Evolutionary conservation across 768 basidiomycete species (phyloP), one percentile per base, ranked within the genome.

Genomic region (Suillus variegatus): DNA sequence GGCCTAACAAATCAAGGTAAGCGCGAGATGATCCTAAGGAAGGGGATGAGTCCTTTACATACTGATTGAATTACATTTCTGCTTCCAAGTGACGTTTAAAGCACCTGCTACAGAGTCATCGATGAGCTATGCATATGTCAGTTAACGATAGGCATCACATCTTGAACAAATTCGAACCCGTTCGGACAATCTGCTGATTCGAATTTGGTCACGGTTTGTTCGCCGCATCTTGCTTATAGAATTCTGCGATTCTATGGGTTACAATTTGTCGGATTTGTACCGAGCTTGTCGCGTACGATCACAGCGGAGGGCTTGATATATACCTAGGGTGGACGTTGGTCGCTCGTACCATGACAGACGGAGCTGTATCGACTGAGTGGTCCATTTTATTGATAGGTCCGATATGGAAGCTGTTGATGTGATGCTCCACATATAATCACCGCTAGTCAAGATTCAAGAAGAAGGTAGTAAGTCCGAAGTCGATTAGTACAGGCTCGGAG

Each of bases 261-360:
- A 18, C 14, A 16, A 8, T 28, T 16, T 6, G 2, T 52, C 25
- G 82, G 73, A 71, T 88, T 85, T 13, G 93, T 89, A 46, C 93
- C 93, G 7, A 94, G 82, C 4, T 76, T 73, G 0, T 72, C 66
- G 20, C 88, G 87, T 35, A 87, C 79, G 8, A 81, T 77, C 9
- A 38, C 36, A 10, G 36, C 36, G 88, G 76, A 87, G 94, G 28
- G 5, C 78, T 74, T 0, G 74, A 66, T 67, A 94, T 89, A 66
- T 81, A 71, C 61, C 90, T 90, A 68, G 28, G 55, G 49, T 22
- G 41, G 35, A 40, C 18, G 18, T 14, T 58, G 57, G 58, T 10
- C 35, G n/a, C n/a, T 36, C 62, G 10, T 12, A 28, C 25, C 3
- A 28, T 52, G 51, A 13, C 55, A 64, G 32, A 67, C 58, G 28